Evolutionary conservation across 2,329 filamentous ascomycete genomes (phyloP), one percentile per base, ranked within the genome.

Genomic region (Clarireedia hainanense): DNA sequence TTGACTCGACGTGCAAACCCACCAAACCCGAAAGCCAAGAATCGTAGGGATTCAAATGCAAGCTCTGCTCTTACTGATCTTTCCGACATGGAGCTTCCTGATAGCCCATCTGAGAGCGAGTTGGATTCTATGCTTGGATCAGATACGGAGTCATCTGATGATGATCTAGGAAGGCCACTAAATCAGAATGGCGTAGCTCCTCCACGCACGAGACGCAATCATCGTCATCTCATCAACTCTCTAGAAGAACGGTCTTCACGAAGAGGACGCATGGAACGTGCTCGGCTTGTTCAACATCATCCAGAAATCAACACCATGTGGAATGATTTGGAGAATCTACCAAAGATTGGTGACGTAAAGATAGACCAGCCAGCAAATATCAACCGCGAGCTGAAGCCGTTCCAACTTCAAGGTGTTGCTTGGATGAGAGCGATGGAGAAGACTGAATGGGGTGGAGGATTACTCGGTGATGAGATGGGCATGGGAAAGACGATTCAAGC

Each of bases 401-500:
- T 97, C 69, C 94, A 99, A 68, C 83, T 96, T 5, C 88, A 96
- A 71, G 94, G 94, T 4, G 76, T 99, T 40, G 85, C 90, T 50
- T 99, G 94, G 94, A 95, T 99, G 90, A 83, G 80, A 58, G 85
- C 80, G 55, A 95, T 97, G 79, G 94, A 99, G 69, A 76, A 88
- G 71, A 87, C 83, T 0, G 74, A 86, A 40, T 97, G 91, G 80
- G 89, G 85, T 67, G 94, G 94, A 17, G 94, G 94, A 14, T 77
- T 99, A 2, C 80, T 99, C 2, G 94, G 94, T 57, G 94, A 99
- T 64, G 94, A 99, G 72, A 99, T 99, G 94, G 94, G 94, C 6
- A 88, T 99, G 74, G 94, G 94, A 50, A 99, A 99, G 75, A 99
- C 94, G 0, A 97, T 99, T 50, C 94, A 99, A 72, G 92, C 94